Base-by-base conservation (phyloP, 1,139 yeast species). In the Lodderomyces margitis region DNA sequence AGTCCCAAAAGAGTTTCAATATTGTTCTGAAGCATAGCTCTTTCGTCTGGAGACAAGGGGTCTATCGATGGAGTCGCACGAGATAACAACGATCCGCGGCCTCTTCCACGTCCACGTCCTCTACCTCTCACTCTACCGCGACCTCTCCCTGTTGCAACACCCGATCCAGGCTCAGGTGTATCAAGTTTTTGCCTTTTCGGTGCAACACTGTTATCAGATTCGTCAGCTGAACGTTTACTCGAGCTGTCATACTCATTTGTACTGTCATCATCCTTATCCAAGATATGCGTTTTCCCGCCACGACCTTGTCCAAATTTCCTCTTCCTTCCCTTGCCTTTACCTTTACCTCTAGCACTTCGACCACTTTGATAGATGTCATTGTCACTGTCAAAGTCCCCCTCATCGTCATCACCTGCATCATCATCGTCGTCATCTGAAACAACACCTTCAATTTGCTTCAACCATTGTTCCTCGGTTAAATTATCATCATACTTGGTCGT, bases 391-490 rank as follows among this genome's bases (percentile, higher is more conserved):
- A 53, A 56, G 19, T 64, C 70, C 31, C 62, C 70, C 14, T 57
- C 61, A 21, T 34, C 37, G 19, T 35, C 31, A 15, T 35, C 23
- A 16, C 30, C 23, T 6, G 21, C 19, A 21, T 30, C 27, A 7
- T 54, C 56, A 19, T 64, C 70, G 32, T 62, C 70, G 15, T 57
- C 61, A 35, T 68, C 75, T 2, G 73, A 66, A 2, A 63, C 57
- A 11, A 68, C 60, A 2, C 76, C 78, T 37, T 80, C 85, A 44
- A 80, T 77, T 50, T 78, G 78, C 54, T 66, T 71, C 46, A 85
- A 65, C 92, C 92, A 85, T 59, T 84, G 89, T 46, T 83, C 91
- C 60, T 85, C 94, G 3, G 88, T 78, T 52, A 84, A 62, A 46
- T 82, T 78, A 55, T 83, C 91, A 50, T 82, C 87, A 54, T 84